phyloP scores from a whole-genome alignment of 1,284 basidiomycete species.

The Pholiota adiposa region DNA sequence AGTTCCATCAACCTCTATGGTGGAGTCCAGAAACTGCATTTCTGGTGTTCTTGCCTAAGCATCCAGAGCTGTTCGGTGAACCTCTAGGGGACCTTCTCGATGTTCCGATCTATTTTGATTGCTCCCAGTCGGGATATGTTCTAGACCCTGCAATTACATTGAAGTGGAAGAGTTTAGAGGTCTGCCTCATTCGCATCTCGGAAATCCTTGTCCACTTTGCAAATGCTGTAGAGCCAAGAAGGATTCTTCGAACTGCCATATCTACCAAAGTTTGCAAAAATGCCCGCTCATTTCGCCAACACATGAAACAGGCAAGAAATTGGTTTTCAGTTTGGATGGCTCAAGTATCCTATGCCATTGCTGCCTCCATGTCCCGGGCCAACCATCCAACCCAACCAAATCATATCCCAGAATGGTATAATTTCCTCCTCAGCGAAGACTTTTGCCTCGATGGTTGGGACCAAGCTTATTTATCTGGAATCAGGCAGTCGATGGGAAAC shows the following conservation, averaged over 20 bases:
- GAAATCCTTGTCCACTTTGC: neutral
- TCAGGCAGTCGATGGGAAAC: neutral
- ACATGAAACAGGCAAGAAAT: neutral
- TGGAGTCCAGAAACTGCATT: neutral
- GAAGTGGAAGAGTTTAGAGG: neutral
- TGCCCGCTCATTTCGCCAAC: neutral
- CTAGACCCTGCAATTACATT: neutral
- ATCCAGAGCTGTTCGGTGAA: neutral
- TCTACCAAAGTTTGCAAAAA: neutral
- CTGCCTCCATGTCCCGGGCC: neutral
- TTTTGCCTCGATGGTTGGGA: neutral
- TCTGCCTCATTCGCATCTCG: neutral
- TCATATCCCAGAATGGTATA: neutral
- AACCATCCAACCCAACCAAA: neutral
- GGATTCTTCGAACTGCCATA: neutral
- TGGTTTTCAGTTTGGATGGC: constrained; percentile 5
- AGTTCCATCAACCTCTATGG: constrained; percentile 11
- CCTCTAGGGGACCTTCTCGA: neutral
- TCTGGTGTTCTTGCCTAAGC: neutral
- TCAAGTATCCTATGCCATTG: neutral
- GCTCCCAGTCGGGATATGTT: neutral
- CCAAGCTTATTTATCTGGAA: neutral
- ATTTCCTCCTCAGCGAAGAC: neutral
- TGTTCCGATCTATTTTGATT: neutral
- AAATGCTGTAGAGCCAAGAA: neutral